Percentiles rank a stretch among this genome's conserved stretches.
These are phyloP conservation scores for Kuraishia borneana DNA, from an alignment of 805 yeast genomes.

Conservation along the genomic window DNA sequence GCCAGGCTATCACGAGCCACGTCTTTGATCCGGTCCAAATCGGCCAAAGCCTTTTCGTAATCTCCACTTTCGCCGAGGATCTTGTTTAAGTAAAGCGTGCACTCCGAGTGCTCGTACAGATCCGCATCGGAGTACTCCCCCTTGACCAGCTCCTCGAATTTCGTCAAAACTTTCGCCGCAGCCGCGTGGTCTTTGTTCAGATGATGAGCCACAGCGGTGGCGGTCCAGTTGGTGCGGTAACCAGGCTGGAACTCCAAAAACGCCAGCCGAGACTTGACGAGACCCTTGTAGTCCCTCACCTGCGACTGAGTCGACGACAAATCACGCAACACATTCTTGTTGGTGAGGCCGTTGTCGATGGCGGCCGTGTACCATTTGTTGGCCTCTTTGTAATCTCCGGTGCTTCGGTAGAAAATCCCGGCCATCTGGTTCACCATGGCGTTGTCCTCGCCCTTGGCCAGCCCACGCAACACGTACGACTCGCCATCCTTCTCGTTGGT, in stretches of 20 bases:
- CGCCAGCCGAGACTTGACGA: slow-evolving; percentile 51
- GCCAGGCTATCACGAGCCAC: slow-evolving; percentile 45
- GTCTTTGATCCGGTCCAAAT: slow-evolving; percentile 33
- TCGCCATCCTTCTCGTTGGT: slow-evolving; percentile 58
- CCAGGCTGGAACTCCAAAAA: slow-evolving; percentile 70
- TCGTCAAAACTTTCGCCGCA: slow-evolving; percentile 61
- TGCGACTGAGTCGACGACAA: slow-evolving; percentile 73
- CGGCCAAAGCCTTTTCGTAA: slow-evolving; percentile 48
- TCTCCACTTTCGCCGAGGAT: slow-evolving; percentile 56
- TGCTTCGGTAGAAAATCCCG: slow-evolving; percentile 70
- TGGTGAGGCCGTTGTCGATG: slow-evolving; percentile 64
- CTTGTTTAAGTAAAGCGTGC: slow-evolving; percentile 60
- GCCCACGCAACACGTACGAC: slow-evolving; percentile 46
- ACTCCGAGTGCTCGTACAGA: slow-evolving; percentile 71
- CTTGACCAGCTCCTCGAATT: slow-evolving; percentile 65
- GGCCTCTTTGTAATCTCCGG: slow-evolving; percentile 64
- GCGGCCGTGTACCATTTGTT: slow-evolving; percentile 70
- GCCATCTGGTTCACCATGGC: slow-evolving; percentile 75
- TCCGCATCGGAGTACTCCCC: slow-evolving; percentile 61
- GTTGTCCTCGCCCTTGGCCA: slow-evolving; percentile 45
- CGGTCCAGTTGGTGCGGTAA: slow-evolving; percentile 84
- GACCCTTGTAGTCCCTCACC: slow-evolving; percentile 55
- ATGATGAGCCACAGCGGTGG: slow-evolving; percentile 77
- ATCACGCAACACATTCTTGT: slow-evolving; percentile 73
- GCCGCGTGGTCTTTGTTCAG: slow-evolving; percentile 53